These are phyloP conservation scores for Phalaenopsis aphrodite DNA, from an alignment of 106 monocot species.

Conservation along the genomic window DNA sequence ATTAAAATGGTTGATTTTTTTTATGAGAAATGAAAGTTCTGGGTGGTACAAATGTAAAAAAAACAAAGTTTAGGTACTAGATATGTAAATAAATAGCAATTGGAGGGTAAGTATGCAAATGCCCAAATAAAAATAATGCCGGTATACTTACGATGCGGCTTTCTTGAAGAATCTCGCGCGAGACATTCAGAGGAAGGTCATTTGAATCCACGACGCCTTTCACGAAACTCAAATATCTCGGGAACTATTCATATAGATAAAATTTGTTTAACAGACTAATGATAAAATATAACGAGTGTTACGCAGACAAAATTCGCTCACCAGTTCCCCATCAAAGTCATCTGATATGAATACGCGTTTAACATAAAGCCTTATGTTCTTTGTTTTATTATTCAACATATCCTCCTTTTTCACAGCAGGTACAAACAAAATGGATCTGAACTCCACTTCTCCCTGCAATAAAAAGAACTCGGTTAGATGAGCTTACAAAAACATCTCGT, in stretches of 20 bases:
- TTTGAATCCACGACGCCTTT: conserved; percentile 99
- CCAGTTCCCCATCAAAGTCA: conserved; percentile 98
- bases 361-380: conserved; percentile 94
- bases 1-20: too few relatives aligned
- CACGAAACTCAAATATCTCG: conserved; percentile 95
- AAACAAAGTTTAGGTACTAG: too few relatives aligned
- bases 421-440: conserved; percentile 89
- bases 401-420: conserved; percentile 76
- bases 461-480: not conserved
- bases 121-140: not conserved
- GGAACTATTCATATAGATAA: conserved; percentile 48
- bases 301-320: conserved; percentile 21
- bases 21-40: too few relatives aligned
- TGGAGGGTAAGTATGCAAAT: too few relatives aligned
- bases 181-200: conserved; percentile 98
- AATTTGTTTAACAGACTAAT: not conserved
- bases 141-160: conserved; percentile 79
- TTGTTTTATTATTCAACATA: conserved; percentile 68
- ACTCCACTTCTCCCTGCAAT: conserved; percentile 95
- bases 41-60: too few relatives aligned
- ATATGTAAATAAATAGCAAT: too few relatives aligned
- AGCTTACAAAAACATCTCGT: not conserved
- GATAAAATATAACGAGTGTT: not conserved
- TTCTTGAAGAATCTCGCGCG: conserved; percentile 99
- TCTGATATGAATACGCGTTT: conserved; percentile 99